Base-by-base conservation (phyloP, 2,329 filamentous ascomycete genomes). In the Botrytis hyacinthi region DNA sequence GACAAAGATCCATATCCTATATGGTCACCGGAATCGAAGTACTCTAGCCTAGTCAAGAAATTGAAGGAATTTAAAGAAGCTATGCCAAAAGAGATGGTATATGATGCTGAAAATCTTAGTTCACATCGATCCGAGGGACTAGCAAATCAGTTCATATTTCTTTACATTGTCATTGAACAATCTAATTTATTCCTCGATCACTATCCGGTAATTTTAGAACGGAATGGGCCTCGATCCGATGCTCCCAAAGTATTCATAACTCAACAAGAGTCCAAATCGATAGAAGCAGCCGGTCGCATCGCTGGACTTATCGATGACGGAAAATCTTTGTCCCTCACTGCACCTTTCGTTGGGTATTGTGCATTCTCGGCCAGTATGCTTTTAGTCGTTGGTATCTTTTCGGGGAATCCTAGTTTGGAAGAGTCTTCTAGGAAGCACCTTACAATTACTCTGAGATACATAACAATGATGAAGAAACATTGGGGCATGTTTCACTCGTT, bases 401-500 rank as follows among this genome's bases (percentile, higher is more conserved):
- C 94, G 6, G 93, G 93, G 75, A 95, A 97, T 76, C 84, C 90
- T 22, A 84, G 89, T 18, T 87, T 97, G 68, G 93, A 97, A 81
- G 87, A 88, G 20, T 88, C 89, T 14, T 94, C 93, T 14, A 97
- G 97, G 83, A 90, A 91, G 76, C 95, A 97, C 79, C 85, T 98
- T 26, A 90, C 92, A 1, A 93, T 91, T 76, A 98, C 97, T 77
- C 92, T 98, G 78, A 93, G 92, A 79, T 98, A 96, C 79, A 84
- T 99, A 62, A 92, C 92, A 72, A 96, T 93, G 82, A 97, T 98
- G 93, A 98, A 97, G 85, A 93, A 93, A 74, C 95, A 96, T 79
- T 99, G 96, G 96, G 96, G 95, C 74, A 97, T 98, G 92, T 98
- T 98, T 80, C 93, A 97, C 81, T 98, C 94, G 84, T 95, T 98